Evolutionary conservation across 805 yeast species (phyloP).

Genomic region (Candida dajiaensis): DNA sequence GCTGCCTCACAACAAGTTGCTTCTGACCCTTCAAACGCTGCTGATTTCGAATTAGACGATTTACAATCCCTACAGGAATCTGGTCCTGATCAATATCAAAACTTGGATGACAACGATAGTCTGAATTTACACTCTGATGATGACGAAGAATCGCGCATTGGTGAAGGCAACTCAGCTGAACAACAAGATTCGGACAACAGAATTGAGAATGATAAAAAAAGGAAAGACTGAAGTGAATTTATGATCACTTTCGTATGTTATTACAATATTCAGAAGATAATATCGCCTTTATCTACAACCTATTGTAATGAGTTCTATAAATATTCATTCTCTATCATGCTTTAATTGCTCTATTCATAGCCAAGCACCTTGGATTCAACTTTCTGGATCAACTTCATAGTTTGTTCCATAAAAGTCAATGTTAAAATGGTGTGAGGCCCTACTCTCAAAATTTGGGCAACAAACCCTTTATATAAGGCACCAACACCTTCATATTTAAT

Average conservation of each 20-base stretch:
- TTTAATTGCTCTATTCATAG: neutral
- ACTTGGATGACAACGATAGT: slow-evolving; percentile 22
- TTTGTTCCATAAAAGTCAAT: slow-evolving; percentile 92
- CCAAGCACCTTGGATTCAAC: slow-evolving; percentile 23
- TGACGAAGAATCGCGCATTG: slow-evolving; percentile 6
- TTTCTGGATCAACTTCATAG: slow-evolving; percentile 56
- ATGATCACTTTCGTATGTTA: too few relatives aligned
- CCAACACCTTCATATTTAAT: slow-evolving; percentile 73
- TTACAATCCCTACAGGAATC: slow-evolving; percentile 37
- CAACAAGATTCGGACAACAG: neutral
- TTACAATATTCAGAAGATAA: too few relatives aligned
- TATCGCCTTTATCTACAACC: too few relatives aligned
- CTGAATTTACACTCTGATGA: slow-evolving; percentile 19
- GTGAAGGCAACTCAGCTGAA: neutral
- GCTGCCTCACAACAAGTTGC: slow-evolving; percentile 94
- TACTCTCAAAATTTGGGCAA: slow-evolving; percentile 85
- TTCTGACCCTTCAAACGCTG: slow-evolving; percentile 66
- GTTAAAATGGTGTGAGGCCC: slow-evolving; percentile 94
- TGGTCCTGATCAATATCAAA: slow-evolving; percentile 29
- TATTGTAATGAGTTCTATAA: too few relatives aligned
- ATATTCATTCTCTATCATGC: neutral
- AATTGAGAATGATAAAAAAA: neutral
- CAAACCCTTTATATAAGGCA: slow-evolving; percentile 92
- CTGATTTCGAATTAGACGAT: slow-evolving; percentile 59
- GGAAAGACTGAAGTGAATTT: neutral